Evolutionary conservation across 1,139 yeast genomes (phyloP).

Genomic region (Debaryomyces robertsiae): DNA sequence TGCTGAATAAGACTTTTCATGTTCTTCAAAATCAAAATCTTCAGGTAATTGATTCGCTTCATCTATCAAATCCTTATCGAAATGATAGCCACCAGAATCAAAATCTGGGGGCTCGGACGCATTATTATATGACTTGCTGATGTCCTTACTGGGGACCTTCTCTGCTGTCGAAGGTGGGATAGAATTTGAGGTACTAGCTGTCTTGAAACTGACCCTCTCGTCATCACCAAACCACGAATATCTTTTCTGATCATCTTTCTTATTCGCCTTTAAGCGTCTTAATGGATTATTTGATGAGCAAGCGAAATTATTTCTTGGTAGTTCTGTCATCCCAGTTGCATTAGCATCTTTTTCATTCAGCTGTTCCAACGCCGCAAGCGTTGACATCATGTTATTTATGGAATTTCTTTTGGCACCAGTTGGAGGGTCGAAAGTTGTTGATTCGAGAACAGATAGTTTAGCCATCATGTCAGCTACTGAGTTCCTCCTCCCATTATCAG

Average conservation of each 20-base stretch:
- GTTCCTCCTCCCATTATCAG: constrained; percentile 21
- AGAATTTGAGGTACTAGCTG: constrained; percentile 13
- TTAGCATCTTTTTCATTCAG: background rate
- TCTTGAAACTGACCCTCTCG: constrained; percentile 25
- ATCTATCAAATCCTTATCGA: constrained; percentile 47
- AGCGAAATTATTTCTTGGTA: background rate
- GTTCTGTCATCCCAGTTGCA: background rate
- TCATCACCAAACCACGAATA: constrained; percentile 45
- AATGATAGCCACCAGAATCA: constrained; percentile 17
- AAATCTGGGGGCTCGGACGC: constrained; percentile 9
- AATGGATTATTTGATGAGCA: background rate
- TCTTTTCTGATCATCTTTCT: constrained; percentile 16
- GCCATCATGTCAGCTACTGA: constrained; percentile 32
- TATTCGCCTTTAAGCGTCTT: constrained; percentile 2
- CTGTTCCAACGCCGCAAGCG: constrained; percentile 10
- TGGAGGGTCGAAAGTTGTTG: constrained; percentile 1
- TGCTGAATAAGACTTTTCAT: constrained; percentile 12
- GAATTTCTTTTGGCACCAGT: constrained; percentile 23
- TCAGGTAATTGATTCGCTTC: constrained; percentile 62
- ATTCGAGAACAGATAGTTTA: constrained; percentile 22
- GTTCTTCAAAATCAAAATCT: constrained; percentile 55
- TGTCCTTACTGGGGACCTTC: background rate
- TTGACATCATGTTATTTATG: constrained; percentile 28
- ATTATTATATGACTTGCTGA: background rate
- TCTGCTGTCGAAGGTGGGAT: background rate